These are phyloP conservation scores for Sporopachydermia cereana DNA, from an alignment of 1,139 yeast genomes.

Conservation along the genomic window DNA sequence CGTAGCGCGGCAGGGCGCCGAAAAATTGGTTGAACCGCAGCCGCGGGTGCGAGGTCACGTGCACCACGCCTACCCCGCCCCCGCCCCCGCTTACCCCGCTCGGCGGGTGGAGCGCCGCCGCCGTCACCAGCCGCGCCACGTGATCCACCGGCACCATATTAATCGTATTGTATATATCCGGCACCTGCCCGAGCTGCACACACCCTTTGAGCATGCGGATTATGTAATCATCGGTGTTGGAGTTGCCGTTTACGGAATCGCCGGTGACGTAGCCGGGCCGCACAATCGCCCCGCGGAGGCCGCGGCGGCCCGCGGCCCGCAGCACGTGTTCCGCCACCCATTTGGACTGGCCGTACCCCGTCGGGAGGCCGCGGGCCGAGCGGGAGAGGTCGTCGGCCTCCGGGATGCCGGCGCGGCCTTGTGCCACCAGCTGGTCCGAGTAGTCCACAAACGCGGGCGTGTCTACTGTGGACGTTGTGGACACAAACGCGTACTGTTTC, in stretches of 20 bases:
- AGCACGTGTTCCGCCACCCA: constrained; percentile 94
- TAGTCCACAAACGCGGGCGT: constrained; percentile 67
- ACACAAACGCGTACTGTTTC: constrained; percentile 80
- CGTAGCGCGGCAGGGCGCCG: constrained; percentile 51
- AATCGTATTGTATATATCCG: constrained; percentile 76
- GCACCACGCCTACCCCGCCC: constrained; percentile 58
- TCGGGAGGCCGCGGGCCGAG: constrained; percentile 68
- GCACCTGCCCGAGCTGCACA: constrained; percentile 73
- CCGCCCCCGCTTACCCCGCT: constrained; percentile 18
- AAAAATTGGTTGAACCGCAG: constrained; percentile 67
- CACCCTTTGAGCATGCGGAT: constrained; percentile 91
- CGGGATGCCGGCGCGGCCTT: constrained; percentile 61
- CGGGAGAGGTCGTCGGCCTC: constrained; percentile 80
- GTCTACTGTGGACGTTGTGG: constrained; percentile 89
- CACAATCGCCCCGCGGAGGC: constrained; percentile 77
- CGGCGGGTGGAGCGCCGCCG: constrained; percentile 75
- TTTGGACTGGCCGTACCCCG: constrained; percentile 94
- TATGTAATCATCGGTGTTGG: constrained; percentile 93
- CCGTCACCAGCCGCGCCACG: constrained; percentile 83
- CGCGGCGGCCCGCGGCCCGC: constrained; percentile 73
- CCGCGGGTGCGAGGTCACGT: constrained; percentile 96
- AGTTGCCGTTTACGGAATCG: constrained; percentile 67
- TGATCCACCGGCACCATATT: constrained; percentile 98
- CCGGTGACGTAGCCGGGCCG: constrained; percentile 98
- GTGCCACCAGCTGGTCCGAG: constrained; percentile 55